Evolutionary conservation across 2,329 filamentous ascomycete species (phyloP).

Genomic region (Diaporthe vexans): DNA sequence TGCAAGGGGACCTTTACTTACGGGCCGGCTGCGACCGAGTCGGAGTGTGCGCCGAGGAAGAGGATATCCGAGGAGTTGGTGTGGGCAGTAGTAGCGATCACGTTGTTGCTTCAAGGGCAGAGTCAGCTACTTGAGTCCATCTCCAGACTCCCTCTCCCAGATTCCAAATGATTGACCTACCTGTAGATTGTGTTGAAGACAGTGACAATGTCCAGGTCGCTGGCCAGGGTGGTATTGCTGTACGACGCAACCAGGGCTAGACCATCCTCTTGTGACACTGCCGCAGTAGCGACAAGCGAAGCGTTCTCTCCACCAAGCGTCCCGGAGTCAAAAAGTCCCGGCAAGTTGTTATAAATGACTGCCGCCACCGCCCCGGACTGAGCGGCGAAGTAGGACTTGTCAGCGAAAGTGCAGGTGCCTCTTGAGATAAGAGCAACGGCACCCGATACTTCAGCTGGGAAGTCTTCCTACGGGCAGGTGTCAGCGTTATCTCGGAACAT

Average conservation of each 20-base stretch:
- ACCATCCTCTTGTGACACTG: slow-evolving; percentile 15
- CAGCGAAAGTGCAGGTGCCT: slow-evolving; percentile 70
- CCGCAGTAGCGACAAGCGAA: slow-evolving; percentile 19
- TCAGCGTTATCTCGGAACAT: neutral
- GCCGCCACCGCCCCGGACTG: slow-evolving; percentile 69
- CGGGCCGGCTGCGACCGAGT: slow-evolving; percentile 59
- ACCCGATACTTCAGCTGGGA: slow-evolving; percentile 60
- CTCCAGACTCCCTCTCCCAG: neutral
- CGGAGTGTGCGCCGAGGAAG: slow-evolving; percentile 59
- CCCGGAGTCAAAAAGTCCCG: slow-evolving; percentile 54
- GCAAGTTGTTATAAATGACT: slow-evolving; percentile 74
- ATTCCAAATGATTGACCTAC: neutral
- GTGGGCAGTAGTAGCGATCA: slow-evolving; percentile 18
- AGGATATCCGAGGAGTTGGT: slow-evolving; percentile 43
- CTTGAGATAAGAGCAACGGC: slow-evolving; percentile 72
- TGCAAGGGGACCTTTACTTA: neutral
- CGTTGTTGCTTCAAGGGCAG: slow-evolving; percentile 7
- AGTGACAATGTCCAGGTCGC: slow-evolving; percentile 22
- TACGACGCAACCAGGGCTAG: slow-evolving; percentile 29
- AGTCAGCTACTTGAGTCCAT: neutral
- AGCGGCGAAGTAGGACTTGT: slow-evolving; percentile 70
- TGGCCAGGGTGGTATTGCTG: slow-evolving; percentile 10
- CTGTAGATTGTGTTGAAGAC: slow-evolving; percentile 15
- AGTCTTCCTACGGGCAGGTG: slow-evolving; percentile 8
- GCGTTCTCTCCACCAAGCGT: slow-evolving; percentile 35